Evolutionary conservation across 768 basidiomycete species (phyloP).

Genomic region (Lactifluus volemus): DNA sequence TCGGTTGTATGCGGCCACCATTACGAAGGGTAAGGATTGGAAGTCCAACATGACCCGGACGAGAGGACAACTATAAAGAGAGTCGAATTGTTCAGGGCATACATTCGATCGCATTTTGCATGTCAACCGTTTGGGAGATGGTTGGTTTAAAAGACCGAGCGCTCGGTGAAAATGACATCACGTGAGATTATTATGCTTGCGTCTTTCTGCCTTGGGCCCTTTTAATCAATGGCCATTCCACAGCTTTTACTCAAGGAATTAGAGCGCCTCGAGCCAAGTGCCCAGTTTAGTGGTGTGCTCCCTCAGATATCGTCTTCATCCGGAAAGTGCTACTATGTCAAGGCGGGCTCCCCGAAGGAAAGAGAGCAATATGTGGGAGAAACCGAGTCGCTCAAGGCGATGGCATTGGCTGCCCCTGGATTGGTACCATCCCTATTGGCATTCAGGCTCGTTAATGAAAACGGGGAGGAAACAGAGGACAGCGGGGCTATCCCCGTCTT

Average conservation of each 20-base stretch:
- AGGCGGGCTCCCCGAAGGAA: constrained; percentile 44
- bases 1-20: constrained; percentile 93
- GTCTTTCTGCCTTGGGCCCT: background rate
- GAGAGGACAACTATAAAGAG: constrained; percentile 87
- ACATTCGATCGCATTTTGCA: constrained; percentile 93
- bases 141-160: background rate
- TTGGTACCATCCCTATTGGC: constrained; percentile 52
- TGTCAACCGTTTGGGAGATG: constrained; percentile 59
- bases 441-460: constrained; percentile 31
- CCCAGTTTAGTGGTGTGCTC: constrained; percentile 36
- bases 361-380: constrained; percentile 63
- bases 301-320: constrained; percentile 49
- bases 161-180: background rate
- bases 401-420: constrained; percentile 56
- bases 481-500: constrained; percentile 46
- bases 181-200: background rate
- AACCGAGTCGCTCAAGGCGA: constrained; percentile 56
- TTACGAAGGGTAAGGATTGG: constrained; percentile 97
- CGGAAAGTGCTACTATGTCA: constrained; percentile 53
- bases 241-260: constrained; percentile 37
- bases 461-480: constrained; percentile 22
- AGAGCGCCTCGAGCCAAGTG: constrained; percentile 40
- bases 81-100: constrained; percentile 96
- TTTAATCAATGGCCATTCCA: constrained; percentile 15
- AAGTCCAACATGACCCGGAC: constrained; percentile 78